Conservation (phyloP, 2,329 filamentous ascomycete genomes). For the Ophiostoma ips region DNA sequence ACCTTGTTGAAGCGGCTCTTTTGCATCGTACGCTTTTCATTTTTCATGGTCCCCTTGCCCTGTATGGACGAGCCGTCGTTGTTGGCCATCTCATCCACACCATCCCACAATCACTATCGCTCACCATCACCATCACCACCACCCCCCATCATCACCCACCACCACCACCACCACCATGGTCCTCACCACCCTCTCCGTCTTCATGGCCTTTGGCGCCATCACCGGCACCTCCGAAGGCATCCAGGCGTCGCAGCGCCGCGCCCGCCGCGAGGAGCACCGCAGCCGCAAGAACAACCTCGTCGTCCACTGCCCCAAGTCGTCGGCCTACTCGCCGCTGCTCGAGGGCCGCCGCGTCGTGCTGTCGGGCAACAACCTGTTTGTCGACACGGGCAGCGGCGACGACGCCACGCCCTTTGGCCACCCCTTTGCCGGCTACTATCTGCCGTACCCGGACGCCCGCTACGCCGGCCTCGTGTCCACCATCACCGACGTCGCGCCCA, state of each 20-base stretch:
- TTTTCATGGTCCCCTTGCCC: too few species aligned
- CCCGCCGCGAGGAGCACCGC: slow-evolving; percentile 32
- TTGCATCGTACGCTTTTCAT: too few species aligned
- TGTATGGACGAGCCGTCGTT: too few species aligned
- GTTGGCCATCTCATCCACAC: too few species aligned
- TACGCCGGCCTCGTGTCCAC: slow-evolving; percentile 34
- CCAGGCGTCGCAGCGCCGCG: slow-evolving; percentile 30
- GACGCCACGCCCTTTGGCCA: slow-evolving; percentile 26
- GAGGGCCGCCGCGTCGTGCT: slow-evolving; percentile 32
- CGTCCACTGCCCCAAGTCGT: slow-evolving; percentile 32
- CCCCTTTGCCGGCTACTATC: slow-evolving; percentile 41
- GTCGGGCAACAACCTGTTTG: slow-evolving; percentile 32
- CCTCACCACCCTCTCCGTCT: slow-evolving; percentile 20
- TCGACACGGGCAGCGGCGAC: slow-evolving; percentile 29
- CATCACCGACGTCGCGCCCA: slow-evolving; percentile 33
- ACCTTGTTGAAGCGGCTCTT: too few species aligned
- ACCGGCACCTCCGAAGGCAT: slow-evolving; percentile 33
- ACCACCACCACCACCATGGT: not conserved
- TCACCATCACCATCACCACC: too few species aligned
- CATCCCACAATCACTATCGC: too few species aligned
- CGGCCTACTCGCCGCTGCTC: slow-evolving; percentile 27
- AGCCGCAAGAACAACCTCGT: slow-evolving; percentile 33
- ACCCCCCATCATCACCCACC: not conserved
- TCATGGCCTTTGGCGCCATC: slow-evolving; percentile 29
- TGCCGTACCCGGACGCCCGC: slow-evolving; percentile 40